phyloP scores from a whole-genome alignment of 2,329 filamentous ascomycete species.

The Colletotrichum eleusines region DNA sequence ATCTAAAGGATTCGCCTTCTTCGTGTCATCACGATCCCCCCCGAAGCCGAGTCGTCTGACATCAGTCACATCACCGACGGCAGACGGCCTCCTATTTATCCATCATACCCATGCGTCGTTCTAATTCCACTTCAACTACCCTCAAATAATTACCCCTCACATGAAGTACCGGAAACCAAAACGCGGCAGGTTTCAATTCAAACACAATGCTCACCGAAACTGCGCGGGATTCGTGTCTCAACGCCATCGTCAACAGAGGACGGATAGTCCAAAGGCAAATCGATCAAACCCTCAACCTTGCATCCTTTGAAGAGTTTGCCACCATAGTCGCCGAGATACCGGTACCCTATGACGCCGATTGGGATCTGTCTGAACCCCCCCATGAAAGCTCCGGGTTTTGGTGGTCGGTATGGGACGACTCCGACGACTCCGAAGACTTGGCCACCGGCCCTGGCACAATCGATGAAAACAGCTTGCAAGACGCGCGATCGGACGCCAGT shows the following conservation, averaged over 20 bases:
- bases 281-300: slow-evolving; percentile 50
- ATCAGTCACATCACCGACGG: background rate
- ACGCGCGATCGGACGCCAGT: background rate
- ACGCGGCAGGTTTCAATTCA: background rate
- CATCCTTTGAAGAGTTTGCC: background rate
- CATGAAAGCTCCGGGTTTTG: too few relatives aligned
- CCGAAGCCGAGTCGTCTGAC: background rate
- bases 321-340: background rate
- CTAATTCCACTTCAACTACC: background rate
- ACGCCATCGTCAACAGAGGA: too few relatives aligned
- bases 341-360: background rate
- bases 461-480: background rate
- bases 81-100: too few relatives aligned
- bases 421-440: background rate
- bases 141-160: too few relatives aligned
- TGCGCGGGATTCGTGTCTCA: background rate
- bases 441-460: too few relatives aligned
- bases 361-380: background rate
- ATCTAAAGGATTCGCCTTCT: too few relatives aligned
- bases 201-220: background rate
- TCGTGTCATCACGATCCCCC: too few relatives aligned
- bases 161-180: accelerated
- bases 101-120: background rate
- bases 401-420: background rate
- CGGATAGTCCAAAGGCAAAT: background rate